Base-by-base conservation (phyloP, 2,329 filamentous ascomycete genomes). In the Fusarium sp. region DNA sequence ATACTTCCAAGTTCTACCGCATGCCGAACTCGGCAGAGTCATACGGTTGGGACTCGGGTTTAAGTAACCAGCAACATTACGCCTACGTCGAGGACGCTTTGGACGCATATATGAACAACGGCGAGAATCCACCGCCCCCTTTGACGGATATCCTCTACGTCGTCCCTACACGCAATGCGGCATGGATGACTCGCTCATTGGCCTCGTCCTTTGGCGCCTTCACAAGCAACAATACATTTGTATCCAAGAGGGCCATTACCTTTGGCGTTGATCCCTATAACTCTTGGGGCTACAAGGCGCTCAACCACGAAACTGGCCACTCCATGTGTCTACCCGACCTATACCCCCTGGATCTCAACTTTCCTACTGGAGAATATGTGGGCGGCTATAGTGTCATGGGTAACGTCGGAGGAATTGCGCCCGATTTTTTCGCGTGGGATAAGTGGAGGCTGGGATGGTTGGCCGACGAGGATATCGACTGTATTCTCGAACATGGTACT, bases 401-500 rank as follows among this genome's bases (percentile, higher is more conserved):
- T 14, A 71, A 79, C 17, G 79, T 83, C 33, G 76, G 71, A 59
- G 82, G 80, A 2, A 78, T 75, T 1, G 79, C 75, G 14, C 81
- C 80, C 16, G 81, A 83, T 38, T 83, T 79, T 58, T 83, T 84
- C 36, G 80, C 80, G 3, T 84, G 82, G 81, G 77, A 83, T 63
- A 83, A 83, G 73, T 84, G 82, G 81, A 74, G 80, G 35, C 71
- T 83, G 27, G 81, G 82, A 20, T 84, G 82, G 82, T 64, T 84
- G 6, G 59, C 65, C 1, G 81, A 84, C 27, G 64, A 73, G 2
- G 75, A 80, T 33, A 24, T 84, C 20, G 80, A 80, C n/a, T 84
- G 82, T 56, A 66, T 83, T 20, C 56, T 70, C 3, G 59, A 61
- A 1, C 24, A 56, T 4, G 78, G 77, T 4, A 77, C 71, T 3